These are phyloP conservation scores for Geranomyces michiganensis DNA, from an alignment of 192 early-diverging fungal species.

Conservation along the genomic window DNA sequence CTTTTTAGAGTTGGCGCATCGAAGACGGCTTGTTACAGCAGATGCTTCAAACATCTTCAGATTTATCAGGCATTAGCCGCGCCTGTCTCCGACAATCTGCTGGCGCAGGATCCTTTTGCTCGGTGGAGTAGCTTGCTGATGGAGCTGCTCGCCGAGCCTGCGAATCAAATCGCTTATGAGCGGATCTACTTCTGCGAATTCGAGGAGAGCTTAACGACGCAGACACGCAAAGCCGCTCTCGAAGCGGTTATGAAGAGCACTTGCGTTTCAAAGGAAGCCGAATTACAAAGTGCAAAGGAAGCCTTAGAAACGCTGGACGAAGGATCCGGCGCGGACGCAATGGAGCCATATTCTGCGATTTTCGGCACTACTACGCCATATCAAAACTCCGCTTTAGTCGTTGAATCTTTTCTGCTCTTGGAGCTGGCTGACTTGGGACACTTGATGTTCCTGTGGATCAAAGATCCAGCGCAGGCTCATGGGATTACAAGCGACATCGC, in stretches of 20 bases:
- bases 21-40: not conserved
- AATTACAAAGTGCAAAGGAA: not conserved
- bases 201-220: conserved; percentile 8
- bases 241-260: conserved; percentile 23
- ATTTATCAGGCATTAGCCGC: conserved; percentile 35
- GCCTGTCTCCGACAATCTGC: conserved; percentile 31
- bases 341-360: not conserved
- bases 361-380: not conserved
- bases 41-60: conserved; percentile 39
- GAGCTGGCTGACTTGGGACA: conserved; percentile 1
- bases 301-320: not conserved
- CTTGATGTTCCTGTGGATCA: conserved; percentile 4
- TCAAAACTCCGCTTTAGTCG: not conserved
- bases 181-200: not conserved
- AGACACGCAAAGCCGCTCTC: conserved; percentile 17
- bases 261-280: conserved; percentile 18
- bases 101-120: conserved; percentile 39
- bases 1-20: conserved; percentile 19
- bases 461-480: not conserved
- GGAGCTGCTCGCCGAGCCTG: not conserved
- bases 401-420: not conserved
- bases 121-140: conserved; percentile 17
- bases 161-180: not conserved
- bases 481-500: conserved; percentile 3
- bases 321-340: not conserved